Percentiles rank a stretch among this genome's conserved stretches.
phyloP scores from a whole-genome alignment of 176 grass and related monocot species.

The Musa acuminata region DNA sequence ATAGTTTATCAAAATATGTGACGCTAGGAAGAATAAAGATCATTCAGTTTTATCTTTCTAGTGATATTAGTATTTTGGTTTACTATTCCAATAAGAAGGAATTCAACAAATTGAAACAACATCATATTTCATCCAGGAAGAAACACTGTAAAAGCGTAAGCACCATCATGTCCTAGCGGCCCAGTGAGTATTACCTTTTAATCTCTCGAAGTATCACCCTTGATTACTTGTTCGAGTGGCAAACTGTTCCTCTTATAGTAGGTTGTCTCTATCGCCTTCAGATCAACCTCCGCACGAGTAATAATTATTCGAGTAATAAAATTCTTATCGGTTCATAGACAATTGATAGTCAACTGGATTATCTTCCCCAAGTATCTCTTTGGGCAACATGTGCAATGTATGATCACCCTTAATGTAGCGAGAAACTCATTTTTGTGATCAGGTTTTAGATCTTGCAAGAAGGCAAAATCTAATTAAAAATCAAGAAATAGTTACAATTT shows the following conservation, averaged over 20 bases:
- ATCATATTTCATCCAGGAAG: background rate
- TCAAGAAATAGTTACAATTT: background rate
- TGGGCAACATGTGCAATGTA: too few relatives aligned
- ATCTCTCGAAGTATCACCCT: slow-evolving; percentile 65
- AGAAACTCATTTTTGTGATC: slow-evolving; percentile 52
- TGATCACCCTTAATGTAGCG: slow-evolving; percentile 12
- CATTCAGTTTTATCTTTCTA: too few relatives aligned
- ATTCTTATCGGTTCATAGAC: slow-evolving; percentile 67
- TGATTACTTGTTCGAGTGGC: slow-evolving; percentile 46
- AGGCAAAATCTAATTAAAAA: background rate
- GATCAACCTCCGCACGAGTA: slow-evolving; percentile 63
- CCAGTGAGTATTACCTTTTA: slow-evolving; percentile 63
- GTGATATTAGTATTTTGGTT: too few relatives aligned
- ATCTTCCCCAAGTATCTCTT: slow-evolving; percentile 44
- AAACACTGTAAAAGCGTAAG: background rate
- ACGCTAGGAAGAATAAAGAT: too few relatives aligned
- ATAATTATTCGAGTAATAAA: slow-evolving; percentile 62
- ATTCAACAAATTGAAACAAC: too few relatives aligned
- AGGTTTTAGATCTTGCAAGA: slow-evolving; percentile 51
- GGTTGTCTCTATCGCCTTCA: slow-evolving; percentile 62
- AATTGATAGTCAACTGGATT: slow-evolving; percentile 44
- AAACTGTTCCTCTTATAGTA: slow-evolving; percentile 80
- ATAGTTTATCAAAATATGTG: too few relatives aligned
- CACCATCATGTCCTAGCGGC: slow-evolving; percentile 47
- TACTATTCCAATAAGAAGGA: too few relatives aligned